Evolutionary conservation across 345 rosid species (phyloP).

Genomic region (Punica granatum): DNA sequence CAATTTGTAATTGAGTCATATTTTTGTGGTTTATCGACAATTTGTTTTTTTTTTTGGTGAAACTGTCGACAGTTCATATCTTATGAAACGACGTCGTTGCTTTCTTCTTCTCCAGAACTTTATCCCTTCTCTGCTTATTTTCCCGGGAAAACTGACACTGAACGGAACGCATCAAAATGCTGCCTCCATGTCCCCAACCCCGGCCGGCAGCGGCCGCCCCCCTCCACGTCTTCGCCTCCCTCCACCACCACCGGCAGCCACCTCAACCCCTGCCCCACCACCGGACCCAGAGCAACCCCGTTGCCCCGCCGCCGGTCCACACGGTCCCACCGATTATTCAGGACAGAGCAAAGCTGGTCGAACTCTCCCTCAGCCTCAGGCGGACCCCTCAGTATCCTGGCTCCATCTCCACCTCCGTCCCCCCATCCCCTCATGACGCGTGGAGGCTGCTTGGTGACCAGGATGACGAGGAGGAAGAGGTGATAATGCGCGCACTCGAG

Average conservation of each 20-base stretch:
- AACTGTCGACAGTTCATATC: too few relatives aligned
- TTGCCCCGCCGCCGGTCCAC: constrained; percentile 2
- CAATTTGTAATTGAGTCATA: too few relatives aligned
- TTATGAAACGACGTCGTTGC: background rate
- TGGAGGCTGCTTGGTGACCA: constrained; percentile 11
- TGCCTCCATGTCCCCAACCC: constrained; percentile 1
- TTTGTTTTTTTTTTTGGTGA: too few relatives aligned
- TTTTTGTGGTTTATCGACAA: too few relatives aligned
- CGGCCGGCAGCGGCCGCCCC: constrained; percentile 10
- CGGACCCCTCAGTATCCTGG: constrained; percentile 54
- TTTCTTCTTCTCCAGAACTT: background rate
- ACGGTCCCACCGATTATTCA: constrained; percentile 16
- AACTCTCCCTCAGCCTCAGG: constrained; percentile 46
- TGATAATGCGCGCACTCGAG: constrained; percentile 64
- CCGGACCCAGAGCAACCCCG: constrained; percentile 11
- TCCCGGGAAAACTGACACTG: background rate
- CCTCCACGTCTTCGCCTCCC: constrained; percentile 23
- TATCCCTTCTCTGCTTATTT: background rate
- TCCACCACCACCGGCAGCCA: constrained; percentile 11
- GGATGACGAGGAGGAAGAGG: constrained; percentile 41
- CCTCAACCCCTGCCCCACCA: constrained; percentile 6
- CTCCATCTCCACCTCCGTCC: constrained; percentile 34
- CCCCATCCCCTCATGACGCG: constrained; percentile 24
- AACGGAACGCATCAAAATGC: background rate
- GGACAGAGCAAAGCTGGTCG: constrained; percentile 44